Base-by-base conservation (phyloP, 202 grass and related monocot species). In the Carex arenaria region DNA sequence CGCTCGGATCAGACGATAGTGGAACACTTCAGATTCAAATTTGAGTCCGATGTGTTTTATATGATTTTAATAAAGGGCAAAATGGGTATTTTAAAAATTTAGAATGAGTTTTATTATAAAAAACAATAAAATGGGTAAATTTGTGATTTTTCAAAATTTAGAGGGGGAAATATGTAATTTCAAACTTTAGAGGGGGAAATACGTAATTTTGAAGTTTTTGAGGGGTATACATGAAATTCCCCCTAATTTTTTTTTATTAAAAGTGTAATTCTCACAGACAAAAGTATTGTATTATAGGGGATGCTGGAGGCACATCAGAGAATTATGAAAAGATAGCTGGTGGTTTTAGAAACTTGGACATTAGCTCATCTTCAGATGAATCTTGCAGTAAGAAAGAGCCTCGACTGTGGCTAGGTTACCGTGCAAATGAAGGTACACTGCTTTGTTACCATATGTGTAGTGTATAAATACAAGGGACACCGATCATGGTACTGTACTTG, bases 371-470 rank as follows among this genome's bases (percentile, higher is more conserved):
- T 17, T 84, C 73, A 78, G 73, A 59, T 38, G 51, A 53, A 78
- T 34, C 80, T 76, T 49, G 30, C 49, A 71, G 43, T 64, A 78
- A 90, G 10, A 85, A 63, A 53, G 83, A 88, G 69, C 79, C 79
- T 87, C 36, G 86, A 36, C 72, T 98, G 14, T 98, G 92, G 89
- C 82, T 98, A 84, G 90, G 91, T 82, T 89, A 80, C 72, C 92
- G 79, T 74, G 90, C 87, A 85, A 87, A 62, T 71, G 90, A 93
- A 91, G 92, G 95, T 98, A 91, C 34, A 45, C 60, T 89, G 86
- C 43, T 68, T 36, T 45, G 57, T 82, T 76, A 61, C 31, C 72
- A 61, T 56, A 81, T 30, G 49, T 15, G 32, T 23, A 57, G 12
- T 59, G 73, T 56, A 59, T 78, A 56, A 78, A 78, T 38, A 59